Evolutionary conservation across 2,329 filamentous ascomycete genomes (phyloP).

Genomic region (Furcasterigmium furcatum): DNA sequence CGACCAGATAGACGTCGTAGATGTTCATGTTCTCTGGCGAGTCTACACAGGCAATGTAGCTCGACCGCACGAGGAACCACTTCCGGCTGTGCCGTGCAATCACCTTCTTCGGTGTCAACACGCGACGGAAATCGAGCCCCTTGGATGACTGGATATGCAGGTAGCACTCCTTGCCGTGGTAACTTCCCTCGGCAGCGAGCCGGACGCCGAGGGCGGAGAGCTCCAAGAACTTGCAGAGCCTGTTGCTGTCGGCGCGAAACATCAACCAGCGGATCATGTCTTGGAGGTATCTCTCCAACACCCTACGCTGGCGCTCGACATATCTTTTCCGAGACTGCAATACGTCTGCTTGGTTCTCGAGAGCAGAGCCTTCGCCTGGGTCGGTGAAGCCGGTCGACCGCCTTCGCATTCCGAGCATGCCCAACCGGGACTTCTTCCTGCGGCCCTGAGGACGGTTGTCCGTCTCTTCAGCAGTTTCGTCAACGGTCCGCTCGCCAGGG

Average conservation of each 20-base stretch:
- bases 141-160: conserved; percentile 90
- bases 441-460: conserved; percentile 24
- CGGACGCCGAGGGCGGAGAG: conserved; percentile 91
- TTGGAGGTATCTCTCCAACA: conserved; percentile 85
- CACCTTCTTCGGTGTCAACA: conserved; percentile 74
- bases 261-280: conserved; percentile 96
- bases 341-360: conserved; percentile 34
- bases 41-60: conserved; percentile 97
- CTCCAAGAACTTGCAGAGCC: conserved; percentile 93
- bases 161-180: conserved; percentile 96
- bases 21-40: conserved; percentile 98
- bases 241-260: conserved; percentile 92
- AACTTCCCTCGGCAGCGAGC: conserved; percentile 90
- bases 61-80: conserved; percentile 97
- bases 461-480: conserved; percentile 25
- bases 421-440: conserved; percentile 49
- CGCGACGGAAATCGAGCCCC: conserved; percentile 79
- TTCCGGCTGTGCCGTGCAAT: conserved; percentile 84
- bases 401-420: conserved; percentile 49
- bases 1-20: conserved; percentile 97
- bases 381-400: conserved; percentile 50
- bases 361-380: conserved; percentile 36
- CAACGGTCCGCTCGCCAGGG: conserved; percentile 35
- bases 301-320: conserved; percentile 77
- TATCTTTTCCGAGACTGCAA: conserved; percentile 53